Conservation (phyloP, 2,329 filamentous ascomycete genomes). For the Cordyceps farinosa region DNA sequence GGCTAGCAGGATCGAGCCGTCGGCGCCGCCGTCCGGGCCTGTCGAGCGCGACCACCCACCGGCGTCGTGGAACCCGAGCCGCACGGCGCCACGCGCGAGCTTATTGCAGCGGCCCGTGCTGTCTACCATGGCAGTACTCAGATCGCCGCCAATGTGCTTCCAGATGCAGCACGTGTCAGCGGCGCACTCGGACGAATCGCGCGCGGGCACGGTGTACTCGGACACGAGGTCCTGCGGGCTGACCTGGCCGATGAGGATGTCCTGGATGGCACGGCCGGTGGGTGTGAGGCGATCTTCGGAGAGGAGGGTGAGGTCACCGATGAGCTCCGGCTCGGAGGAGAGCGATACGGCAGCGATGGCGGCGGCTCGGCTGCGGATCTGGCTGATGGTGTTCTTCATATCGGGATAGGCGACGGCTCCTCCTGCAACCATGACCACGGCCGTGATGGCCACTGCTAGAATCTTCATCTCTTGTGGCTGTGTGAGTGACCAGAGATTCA, state of each 20-base stretch:
- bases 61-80: slow-evolving; percentile 45
- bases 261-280: slow-evolving; percentile 32
- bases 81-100: slow-evolving; percentile 38
- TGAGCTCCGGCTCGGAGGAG: slow-evolving; percentile 11
- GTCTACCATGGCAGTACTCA: slow-evolving; percentile 33
- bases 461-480: not conserved
- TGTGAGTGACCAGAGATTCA: not conserved
- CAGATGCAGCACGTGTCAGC: slow-evolving; percentile 41
- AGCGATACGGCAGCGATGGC: not conserved
- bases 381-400: not conserved
- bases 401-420: not conserved
- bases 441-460: not conserved
- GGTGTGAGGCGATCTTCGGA: slow-evolving; percentile 27
- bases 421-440: not conserved
- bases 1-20: slow-evolving; percentile 40
- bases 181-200: slow-evolving; percentile 26
- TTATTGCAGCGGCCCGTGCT: slow-evolving; percentile 37
- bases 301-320: slow-evolving; percentile 35
- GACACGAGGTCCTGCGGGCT: slow-evolving; percentile 21
- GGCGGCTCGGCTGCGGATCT: not conserved
- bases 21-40: slow-evolving; percentile 37
- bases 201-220: slow-evolving; percentile 18
- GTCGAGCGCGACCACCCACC: slow-evolving; percentile 37
- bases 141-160: slow-evolving; percentile 37
- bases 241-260: slow-evolving; percentile 29